Evolutionary conservation across 352 stramenopile genomes (phyloP).

Genomic region (Phytophthora colocasiae): DNA sequence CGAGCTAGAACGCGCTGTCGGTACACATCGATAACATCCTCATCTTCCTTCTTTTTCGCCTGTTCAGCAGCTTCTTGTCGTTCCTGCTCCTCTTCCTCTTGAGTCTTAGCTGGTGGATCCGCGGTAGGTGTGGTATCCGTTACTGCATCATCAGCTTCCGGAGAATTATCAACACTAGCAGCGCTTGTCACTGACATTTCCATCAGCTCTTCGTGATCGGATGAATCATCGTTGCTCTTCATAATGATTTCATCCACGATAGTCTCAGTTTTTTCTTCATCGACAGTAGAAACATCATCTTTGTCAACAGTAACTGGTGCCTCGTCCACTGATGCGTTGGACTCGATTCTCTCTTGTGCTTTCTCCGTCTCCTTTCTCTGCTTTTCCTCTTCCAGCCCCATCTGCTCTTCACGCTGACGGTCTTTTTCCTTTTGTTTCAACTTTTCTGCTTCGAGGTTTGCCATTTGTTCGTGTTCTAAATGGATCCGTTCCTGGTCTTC

Average conservation of each 20-base stretch:
- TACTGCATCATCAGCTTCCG: background rate
- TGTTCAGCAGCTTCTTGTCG: conserved; percentile 43
- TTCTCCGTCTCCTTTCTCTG: conserved; percentile 7
- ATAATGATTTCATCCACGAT: background rate
- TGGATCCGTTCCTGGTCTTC: conserved; percentile 11
- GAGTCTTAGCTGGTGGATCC: conserved; percentile 17
- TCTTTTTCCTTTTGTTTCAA: conserved; percentile 30
- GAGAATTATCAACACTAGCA: background rate
- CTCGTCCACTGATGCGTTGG: background rate
- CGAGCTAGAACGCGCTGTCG: conserved; percentile 68
- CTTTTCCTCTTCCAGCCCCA: conserved; percentile 2
- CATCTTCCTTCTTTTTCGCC: conserved; percentile 67
- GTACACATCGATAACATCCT: conserved; percentile 65
- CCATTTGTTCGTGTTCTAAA: conserved; percentile 14
- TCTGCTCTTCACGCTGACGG: background rate
- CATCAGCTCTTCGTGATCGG: background rate
- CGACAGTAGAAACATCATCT: background rate
- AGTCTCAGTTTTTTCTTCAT: background rate
- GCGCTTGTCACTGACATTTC: background rate
- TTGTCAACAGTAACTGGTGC: conserved; percentile 4
- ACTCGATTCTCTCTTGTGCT: background rate
- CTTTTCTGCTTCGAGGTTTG: conserved; percentile 11
- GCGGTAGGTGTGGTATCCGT: background rate
- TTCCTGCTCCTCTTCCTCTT: conserved; percentile 48
- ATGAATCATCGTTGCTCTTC: conserved; percentile 2